These are phyloP conservation scores for Tylopilus cervinicoccineus DNA, from an alignment of 768 basidiomycete species.

Conservation along the genomic window DNA sequence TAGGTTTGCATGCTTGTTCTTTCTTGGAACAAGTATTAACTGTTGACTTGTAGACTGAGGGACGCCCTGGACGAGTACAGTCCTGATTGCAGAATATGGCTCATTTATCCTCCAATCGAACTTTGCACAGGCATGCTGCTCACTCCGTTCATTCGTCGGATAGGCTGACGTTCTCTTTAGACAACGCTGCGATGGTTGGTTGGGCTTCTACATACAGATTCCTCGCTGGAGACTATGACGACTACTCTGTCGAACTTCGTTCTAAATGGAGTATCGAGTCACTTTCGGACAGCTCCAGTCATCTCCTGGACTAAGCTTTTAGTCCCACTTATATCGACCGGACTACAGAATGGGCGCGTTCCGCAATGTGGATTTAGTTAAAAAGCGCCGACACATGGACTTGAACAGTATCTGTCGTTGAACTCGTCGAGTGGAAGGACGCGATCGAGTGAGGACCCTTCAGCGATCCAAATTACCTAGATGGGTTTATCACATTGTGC, in stretches of 20 bases:
- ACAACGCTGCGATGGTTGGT: conserved; percentile 96
- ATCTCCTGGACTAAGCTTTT: background rate
- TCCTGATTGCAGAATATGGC: conserved; percentile 34
- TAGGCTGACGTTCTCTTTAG: conserved; percentile 35
- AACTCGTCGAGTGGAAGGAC: too few relatives aligned
- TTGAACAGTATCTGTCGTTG: conserved; percentile 8
- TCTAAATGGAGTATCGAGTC: conserved; percentile 78
- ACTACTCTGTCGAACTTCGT: conserved; percentile 55
- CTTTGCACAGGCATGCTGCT: conserved; percentile 72
- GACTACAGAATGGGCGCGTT: background rate
- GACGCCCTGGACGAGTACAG: conserved; percentile 25
- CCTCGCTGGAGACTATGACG: conserved; percentile 53
- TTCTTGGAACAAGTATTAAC: background rate
- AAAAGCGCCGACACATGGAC: background rate
- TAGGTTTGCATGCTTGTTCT: conserved; percentile 41
- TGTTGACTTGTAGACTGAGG: conserved; percentile 27
- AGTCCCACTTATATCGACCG: background rate
- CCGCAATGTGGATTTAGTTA: background rate
- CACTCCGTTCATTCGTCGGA: background rate
- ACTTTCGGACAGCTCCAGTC: background rate
- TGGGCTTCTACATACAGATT: conserved; percentile 89
- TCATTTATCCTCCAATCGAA: conserved; percentile 71
- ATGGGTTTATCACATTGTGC: background rate
- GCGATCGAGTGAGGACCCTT: background rate
- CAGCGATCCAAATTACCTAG: background rate